Evolutionary conservation across 495 filamentous ascomycete species (phyloP).

Genomic region (Penicillium ochrochloron): DNA sequence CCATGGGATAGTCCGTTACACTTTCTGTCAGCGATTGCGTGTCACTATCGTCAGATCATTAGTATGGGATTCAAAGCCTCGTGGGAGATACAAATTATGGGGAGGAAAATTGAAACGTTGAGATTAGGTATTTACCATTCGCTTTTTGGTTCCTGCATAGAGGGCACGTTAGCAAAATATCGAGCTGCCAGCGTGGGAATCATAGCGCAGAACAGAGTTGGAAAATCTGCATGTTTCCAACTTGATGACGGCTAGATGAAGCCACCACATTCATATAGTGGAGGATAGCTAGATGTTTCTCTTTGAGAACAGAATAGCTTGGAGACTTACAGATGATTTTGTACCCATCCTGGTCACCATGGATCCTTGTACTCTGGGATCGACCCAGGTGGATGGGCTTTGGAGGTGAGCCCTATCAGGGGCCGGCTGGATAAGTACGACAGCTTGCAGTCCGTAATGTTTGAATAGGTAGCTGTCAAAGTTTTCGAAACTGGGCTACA

Average conservation of each 20-base stretch:
- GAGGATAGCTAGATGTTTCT: background rate
- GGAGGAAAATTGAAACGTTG: background rate
- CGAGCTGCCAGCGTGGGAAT: background rate
- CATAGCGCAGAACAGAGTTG: background rate
- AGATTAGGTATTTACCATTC: constrained; percentile 29
- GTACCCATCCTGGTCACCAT: constrained; percentile 26
- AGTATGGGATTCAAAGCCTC: constrained; percentile 1
- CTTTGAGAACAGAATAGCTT: constrained; percentile 2
- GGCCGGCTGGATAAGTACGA: constrained; percentile 9
- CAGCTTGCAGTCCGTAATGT: constrained; percentile 12
- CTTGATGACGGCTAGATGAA: background rate
- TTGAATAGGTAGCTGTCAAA: background rate
- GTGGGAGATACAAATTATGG: background rate
- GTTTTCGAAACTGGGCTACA: background rate
- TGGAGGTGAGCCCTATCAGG: constrained; percentile 20
- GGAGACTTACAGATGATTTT: constrained; percentile 29
- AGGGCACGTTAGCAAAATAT: constrained; percentile 27
- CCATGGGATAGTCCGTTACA: constrained; percentile 55
- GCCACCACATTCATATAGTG: background rate
- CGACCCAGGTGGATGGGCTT: constrained; percentile 14
- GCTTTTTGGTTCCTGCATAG: constrained; percentile 28
- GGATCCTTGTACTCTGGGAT: constrained; percentile 13
- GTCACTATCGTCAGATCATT: constrained; percentile 37
- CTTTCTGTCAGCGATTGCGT: constrained; percentile 56
- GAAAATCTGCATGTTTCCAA: background rate